phyloP scores from a whole-genome alignment of 2,329 filamentous ascomycete species.

The Paracorniculantispora psalliotae region DNA sequence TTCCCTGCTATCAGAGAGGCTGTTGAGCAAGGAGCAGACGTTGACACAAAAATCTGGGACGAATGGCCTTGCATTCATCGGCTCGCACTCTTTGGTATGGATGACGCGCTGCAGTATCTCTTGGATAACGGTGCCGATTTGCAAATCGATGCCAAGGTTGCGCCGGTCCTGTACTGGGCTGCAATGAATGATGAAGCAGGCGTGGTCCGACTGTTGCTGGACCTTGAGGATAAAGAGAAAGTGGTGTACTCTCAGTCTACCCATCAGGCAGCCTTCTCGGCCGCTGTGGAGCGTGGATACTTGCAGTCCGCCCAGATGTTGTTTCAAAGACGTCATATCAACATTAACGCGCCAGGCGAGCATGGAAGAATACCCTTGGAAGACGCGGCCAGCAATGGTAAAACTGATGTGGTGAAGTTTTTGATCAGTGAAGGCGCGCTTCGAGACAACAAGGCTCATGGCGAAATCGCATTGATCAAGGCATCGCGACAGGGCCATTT shows the following conservation, averaged over 20 bases:
- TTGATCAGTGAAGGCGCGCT: not conserved
- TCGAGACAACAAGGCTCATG: not conserved
- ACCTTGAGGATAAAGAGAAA: conserved; percentile 3
- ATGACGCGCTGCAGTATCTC: conserved; percentile 3
- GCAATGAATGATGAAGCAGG: not conserved
- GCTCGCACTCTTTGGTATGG: conserved; percentile 7
- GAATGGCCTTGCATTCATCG: conserved; percentile 11
- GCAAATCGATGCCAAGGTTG: conserved; percentile 1
- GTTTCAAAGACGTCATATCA: not conserved
- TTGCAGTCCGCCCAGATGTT: not conserved
- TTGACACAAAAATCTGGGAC: conserved; percentile 9
- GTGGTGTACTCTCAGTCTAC: not conserved
- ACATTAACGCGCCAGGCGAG: not conserved
- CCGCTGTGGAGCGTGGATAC: not conserved
- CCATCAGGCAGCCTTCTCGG: conserved; percentile 2
- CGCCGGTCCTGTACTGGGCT: conserved; percentile 1
- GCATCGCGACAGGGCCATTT: not conserved
- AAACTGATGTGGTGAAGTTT: not conserved
- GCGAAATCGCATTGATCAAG: not conserved
- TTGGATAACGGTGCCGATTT: not conserved
- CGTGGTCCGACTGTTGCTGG: not conserved
- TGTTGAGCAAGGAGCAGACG: conserved; percentile 7
- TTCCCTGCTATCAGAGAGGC: conserved; percentile 5
- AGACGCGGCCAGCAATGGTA: conserved; percentile 5
- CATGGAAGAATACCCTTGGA: conserved; percentile 1